These are phyloP conservation scores for Penicillium cosmopolitanum DNA, from an alignment of 495 filamentous ascomycete species.

Conservation along the genomic window DNA sequence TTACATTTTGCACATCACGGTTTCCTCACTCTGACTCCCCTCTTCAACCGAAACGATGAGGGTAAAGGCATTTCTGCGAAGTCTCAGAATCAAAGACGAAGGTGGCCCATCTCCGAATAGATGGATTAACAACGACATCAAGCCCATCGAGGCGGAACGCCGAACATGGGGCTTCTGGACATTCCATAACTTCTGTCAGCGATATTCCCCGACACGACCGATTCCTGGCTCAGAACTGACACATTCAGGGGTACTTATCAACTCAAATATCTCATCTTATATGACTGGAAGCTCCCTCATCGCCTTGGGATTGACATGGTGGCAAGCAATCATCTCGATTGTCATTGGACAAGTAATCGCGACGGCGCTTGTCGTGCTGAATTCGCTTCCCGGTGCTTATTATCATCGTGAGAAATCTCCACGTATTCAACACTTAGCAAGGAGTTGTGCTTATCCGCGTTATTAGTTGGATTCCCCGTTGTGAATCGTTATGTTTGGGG, in stretches of 20 bases:
- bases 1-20: too few relatives aligned
- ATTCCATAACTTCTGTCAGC: constrained; percentile 30
- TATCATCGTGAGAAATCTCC: constrained; percentile 21
- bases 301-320: constrained; percentile 31
- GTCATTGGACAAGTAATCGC: constrained; percentile 21
- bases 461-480: constrained; percentile 26
- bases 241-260: constrained; percentile 24
- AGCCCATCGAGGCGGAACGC: constrained; percentile 28
- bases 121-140: constrained; percentile 36
- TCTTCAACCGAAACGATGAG: too few relatives aligned
- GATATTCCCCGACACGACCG: not conserved
- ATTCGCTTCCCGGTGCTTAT: constrained; percentile 27
- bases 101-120: constrained; percentile 19
- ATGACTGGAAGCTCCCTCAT: constrained; percentile 33
- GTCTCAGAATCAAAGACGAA: constrained; percentile 20
- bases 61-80: not conserved
- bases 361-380: constrained; percentile 21
- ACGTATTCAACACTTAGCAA: not conserved
- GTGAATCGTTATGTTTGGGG: constrained; percentile 33
- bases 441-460: not conserved
- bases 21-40: too few relatives aligned
- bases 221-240: not conserved
- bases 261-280: constrained; percentile 28
- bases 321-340: constrained; percentile 31
- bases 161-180: constrained; percentile 33